These are phyloP conservation scores for Onygenales sp. DNA, from an alignment of 2,329 filamentous ascomycete species.

Conservation along the genomic window DNA sequence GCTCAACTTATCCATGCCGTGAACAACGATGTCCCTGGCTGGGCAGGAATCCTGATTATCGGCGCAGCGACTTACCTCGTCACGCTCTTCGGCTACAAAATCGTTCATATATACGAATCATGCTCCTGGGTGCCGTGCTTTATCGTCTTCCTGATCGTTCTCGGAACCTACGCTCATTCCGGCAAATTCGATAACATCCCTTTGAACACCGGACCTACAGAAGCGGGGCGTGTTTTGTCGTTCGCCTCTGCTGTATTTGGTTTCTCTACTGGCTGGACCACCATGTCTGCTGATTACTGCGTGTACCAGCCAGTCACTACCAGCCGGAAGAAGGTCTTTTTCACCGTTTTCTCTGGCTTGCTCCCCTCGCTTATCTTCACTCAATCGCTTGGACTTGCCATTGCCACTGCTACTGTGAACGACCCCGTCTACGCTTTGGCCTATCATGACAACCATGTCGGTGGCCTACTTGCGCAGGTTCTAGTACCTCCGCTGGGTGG, in stretches of 20 bases:
- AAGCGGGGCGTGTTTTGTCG: conserved; percentile 54
- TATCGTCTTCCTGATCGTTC: conserved; percentile 62
- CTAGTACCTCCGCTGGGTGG: conserved; percentile 50
- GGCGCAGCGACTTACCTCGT: conserved; percentile 57
- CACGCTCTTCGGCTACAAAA: conserved; percentile 64
- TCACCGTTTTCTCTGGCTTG: conserved; percentile 59
- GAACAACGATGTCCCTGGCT: conserved; percentile 53
- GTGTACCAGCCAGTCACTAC: conserved; percentile 62
- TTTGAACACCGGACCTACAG: conserved; percentile 49
- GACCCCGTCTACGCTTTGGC: conserved; percentile 47
- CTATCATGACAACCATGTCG: conserved; percentile 49
- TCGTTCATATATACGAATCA: conserved; percentile 69
- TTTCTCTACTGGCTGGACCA: conserved; percentile 64
- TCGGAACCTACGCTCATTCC: conserved; percentile 58
- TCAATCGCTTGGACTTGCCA: conserved; percentile 61
- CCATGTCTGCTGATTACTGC: conserved; percentile 68
- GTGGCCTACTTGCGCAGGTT: conserved; percentile 58
- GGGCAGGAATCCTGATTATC: conserved; percentile 65
- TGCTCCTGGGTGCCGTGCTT: conserved; percentile 65
- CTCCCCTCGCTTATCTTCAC: conserved; percentile 64
- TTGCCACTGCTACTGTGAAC: conserved; percentile 57
- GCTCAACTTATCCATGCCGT: conserved; percentile 68
- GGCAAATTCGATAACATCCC: conserved; percentile 55
- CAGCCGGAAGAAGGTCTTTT: conserved; percentile 54
- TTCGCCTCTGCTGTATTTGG: conserved; percentile 59